Evolutionary conservation across 768 basidiomycete genomes (phyloP), one percentile per base, ranked within the genome.

Genomic region (Collybia mongolica): DNA sequence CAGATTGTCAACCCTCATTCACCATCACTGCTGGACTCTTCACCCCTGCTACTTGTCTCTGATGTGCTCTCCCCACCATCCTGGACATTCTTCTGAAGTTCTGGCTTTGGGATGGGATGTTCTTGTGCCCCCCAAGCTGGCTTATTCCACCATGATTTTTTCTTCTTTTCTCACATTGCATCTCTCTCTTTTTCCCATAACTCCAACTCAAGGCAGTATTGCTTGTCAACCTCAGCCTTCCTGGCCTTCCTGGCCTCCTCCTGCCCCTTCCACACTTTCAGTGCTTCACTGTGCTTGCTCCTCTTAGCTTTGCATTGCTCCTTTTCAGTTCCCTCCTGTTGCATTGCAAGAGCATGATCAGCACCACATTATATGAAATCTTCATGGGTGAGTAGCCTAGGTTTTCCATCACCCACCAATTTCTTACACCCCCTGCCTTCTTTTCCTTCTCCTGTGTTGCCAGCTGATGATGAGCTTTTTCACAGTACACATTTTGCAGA

Each of bases 381-480:
- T 1, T 63, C 49, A n/a, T 56, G 57, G 12, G 57, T 55, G 18
- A 68, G 49, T 7, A 59, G 54, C 32, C 32, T 54, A 2, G 61
- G 56, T 24, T 63, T 35, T 1, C 64, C 58, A 49, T 67, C 60
- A 12, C 47, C 55, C 23, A 54, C 49, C 37, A 44, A 41, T 24
- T 14, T 49, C 23, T 41, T 54, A 48, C 49, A 46, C n/a, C 15
- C 36, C 47, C 26, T 53, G 32, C 22, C 38, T 35, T 47, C 35
- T 43, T 54, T 55, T 32, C 52, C 48, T 39, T 49, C 52, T n/a
- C n/a, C 49, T 60, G 41, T 44, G n/a, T 39, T 49, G 11, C 15
- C 5, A 47, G 29, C 36, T 47, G 32, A 47, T n/a, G 23, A 24
- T 35, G 5, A 35, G 22, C 36, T 12, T 35, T 36, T 39, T 39